These are phyloP conservation scores for Aschersonia sp. DNA, from an alignment of 2,329 filamentous ascomycete species.

Conservation along the genomic window DNA sequence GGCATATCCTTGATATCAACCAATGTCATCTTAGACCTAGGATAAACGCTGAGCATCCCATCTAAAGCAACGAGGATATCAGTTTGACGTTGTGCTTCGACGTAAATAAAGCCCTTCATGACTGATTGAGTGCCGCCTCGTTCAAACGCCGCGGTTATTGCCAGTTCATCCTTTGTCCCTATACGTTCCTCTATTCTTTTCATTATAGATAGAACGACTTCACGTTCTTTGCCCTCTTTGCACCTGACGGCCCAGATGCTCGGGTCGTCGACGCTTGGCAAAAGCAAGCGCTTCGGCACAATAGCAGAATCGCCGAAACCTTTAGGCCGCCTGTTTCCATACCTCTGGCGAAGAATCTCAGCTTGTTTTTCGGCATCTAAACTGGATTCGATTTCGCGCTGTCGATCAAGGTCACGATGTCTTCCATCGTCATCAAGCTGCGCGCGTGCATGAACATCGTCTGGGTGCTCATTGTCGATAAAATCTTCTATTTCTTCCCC, in stretches of 20 bases:
- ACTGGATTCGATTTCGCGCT: conserved; percentile 73
- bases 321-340: conserved; percentile 62
- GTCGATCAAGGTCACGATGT: conserved; percentile 86
- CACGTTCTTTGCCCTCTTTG: conserved; percentile 89
- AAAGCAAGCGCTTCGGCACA: conserved; percentile 70
- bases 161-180: conserved; percentile 64
- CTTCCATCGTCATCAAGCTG: conserved; percentile 79
- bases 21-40: conserved; percentile 70
- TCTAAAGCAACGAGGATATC: conserved; percentile 76
- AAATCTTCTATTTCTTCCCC: conserved; percentile 71
- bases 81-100: conserved; percentile 77
- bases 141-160: conserved; percentile 85
- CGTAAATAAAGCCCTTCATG: conserved; percentile 92
- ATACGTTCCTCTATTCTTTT: conserved; percentile 74
- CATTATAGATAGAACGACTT: conserved; percentile 77
- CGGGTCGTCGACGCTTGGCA: conserved; percentile 89
- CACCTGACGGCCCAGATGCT: conserved; percentile 91
- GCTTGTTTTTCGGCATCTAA: conserved; percentile 92
- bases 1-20: conserved; percentile 97
- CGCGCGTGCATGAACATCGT: conserved; percentile 70
- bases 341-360: conserved; percentile 72
- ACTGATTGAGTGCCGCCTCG: conserved; percentile 60
- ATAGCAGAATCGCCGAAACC: conserved; percentile 56
- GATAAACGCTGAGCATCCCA: conserved; percentile 78
- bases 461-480: conserved; percentile 79